Base-by-base conservation (phyloP, 169 alveolate genomes). In the Cryptosporidium ubiquitum region DNA sequence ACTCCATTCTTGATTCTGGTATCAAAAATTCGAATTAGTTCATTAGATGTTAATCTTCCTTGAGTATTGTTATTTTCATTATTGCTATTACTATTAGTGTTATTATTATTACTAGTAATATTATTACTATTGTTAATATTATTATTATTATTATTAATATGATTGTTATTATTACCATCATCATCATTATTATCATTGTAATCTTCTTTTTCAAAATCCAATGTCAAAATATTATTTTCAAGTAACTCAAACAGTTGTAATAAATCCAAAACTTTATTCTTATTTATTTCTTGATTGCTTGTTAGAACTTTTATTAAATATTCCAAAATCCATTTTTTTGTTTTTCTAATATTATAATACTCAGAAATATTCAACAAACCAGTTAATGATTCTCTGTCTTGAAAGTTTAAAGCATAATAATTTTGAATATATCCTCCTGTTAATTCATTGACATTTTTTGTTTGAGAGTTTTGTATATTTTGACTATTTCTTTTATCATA, bases 271-370 rank as follows among this genome's bases (percentile, higher is more conserved):
- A 26, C 20, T 6, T 39, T 9, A 47, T n/a, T 40, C 10, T 26
- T 47, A 2, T 39, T 10, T 16, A 42, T 37, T 33, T 47, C 33
- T 55, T 55, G 14, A 35, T 23, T 20, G 44, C 66, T 35, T 47
- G 47, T 70, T 49, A 70, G 18, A 4, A 70, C 29, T 9, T n/a
- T n/a, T 20, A 26, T 70, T 18, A 70, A 26, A 42, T 23, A 23
- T 18, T 44, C 44, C 16, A 70, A 12, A 7, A 70, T 35, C 84
- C 51, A 26, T 6, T 1, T 29, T 18, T 79, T 57, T 52, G 51
- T 74, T 33, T 23, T 14, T 20, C 79, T 71, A 60, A 29, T 58
- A 69, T 55, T 29, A 79, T 71, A 70, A 73, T 55, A 35, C 66
- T 85, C 66, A 26, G 14, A 55, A 55, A 55, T 26, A 0, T 26